Percentiles rank a stretch among this genome's conserved stretches.
Conservation (phyloP, 257 asterid species). For the Solanum sejunctum region DNA sequence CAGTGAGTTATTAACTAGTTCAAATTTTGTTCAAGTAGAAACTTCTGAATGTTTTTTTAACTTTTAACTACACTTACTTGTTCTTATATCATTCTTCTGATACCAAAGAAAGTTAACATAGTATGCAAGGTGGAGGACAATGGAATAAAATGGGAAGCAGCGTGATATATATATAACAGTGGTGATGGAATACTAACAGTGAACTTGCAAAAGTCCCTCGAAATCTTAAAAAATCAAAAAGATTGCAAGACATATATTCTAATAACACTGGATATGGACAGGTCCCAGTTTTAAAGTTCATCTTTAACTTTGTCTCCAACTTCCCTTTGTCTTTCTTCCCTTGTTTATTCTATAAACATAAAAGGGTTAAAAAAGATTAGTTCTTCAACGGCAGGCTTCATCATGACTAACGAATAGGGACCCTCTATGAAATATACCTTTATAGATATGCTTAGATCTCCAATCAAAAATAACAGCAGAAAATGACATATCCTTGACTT, state of each 20-base stretch:
- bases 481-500: not conserved
- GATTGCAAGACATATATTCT: not conserved
- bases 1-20: not conserved
- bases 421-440: slow-evolving; percentile 20
- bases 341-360: slow-evolving; percentile 2
- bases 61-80: not conserved
- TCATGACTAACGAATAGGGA: slow-evolving; percentile 25
- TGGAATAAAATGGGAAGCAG: not conserved
- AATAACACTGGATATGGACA: not conserved
- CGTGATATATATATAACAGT: not conserved
- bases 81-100: not conserved
- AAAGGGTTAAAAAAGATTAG: slow-evolving; percentile 12
- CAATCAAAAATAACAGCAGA: not conserved
- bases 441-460: not conserved
- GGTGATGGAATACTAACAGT: not conserved
- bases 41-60: not conserved
- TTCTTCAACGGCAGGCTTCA: slow-evolving; percentile 62
- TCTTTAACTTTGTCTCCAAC: slow-evolving; percentile 26
- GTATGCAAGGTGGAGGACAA: not conserved
- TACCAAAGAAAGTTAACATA: slow-evolving; percentile 4
- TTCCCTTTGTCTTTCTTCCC: slow-evolving; percentile 4
- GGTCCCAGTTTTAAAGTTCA: slow-evolving; percentile 11
- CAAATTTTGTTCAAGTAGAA: not conserved
- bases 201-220: not conserved
- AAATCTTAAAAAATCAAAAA: not conserved